Evolutionary conservation across 345 rosid species (phyloP), one percentile per base, ranked within the genome.

Genomic region (Clausena lansium): DNA sequence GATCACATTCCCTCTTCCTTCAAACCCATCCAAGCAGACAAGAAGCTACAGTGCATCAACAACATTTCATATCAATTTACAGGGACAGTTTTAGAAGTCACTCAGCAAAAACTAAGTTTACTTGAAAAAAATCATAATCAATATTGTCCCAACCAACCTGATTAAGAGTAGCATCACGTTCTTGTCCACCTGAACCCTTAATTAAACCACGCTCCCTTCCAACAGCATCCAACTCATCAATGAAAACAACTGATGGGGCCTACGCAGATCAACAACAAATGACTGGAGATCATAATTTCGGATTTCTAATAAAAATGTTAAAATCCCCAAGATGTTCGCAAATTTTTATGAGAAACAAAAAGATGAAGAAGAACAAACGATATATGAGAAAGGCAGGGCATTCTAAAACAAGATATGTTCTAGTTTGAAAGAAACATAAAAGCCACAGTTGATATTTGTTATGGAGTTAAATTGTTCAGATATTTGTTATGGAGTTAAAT

Each of bases 111-210:
- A n/a, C n/a, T 35, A 57, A 58, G 19, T 45, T 50, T 32, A 11
- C 28, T 60, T 50, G 20, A 13, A 32, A 54, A 4, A 33, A 47
- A 17, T 14, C 19, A 13, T 4, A 61, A 61, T 61, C 14, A 33
- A n/a, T 14, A 82, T 17, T 32, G 60, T 54, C 17, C 27, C 22
- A 50, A 82, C 81, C n/a, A 72, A 94, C 97, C 97, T 94, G 98
- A 87, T 94, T 94, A 67, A 94, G 95, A 45, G 98, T 94, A 70
- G 98, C 98, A 82, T 94, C 98, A 62, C 97, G 97, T 86, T 94
- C 98, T 90, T 93, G 97, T 75, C 98, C 97, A 52, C 98, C 98
- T 80, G 97, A 94, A 67, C 98, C 97, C 83, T 93, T 94, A 66
- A 94, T 93, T 77, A 94, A 84, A 75, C 98, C 98, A 84, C 98